Base-by-base conservation (phyloP, 2,329 filamentous ascomycete genomes). In the Diplodia intermedia region DNA sequence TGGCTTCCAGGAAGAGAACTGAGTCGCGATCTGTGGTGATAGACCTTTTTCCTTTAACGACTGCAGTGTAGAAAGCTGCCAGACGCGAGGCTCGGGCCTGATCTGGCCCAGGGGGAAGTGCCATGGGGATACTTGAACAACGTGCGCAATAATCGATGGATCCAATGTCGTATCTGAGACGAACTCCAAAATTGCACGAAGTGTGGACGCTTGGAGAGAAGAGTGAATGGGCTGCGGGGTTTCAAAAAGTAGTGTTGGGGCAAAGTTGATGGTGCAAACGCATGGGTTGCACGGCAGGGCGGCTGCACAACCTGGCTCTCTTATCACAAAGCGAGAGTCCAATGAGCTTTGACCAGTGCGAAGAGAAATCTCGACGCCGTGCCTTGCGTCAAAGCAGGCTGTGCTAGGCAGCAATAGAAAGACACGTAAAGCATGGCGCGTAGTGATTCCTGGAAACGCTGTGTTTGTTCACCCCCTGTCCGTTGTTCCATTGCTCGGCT, bases 1-100 rank as follows among this genome's bases (percentile, higher is more conserved):
- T 70, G 0, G 84, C 81, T 71, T 87, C 84, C 3, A 87, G 50
- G 62, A 86, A 85, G 6, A 80, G 77, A 40, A 79, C 81, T 6
- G 76, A 79, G 70, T 85, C 79, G 11, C 74, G 73, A 20, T 76
- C 47, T 5, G 72, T 81, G 18, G 76, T 76, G 8, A 85, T 63
- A 1, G 73, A 68, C 31, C 80, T 77, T 69, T 79, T 74, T 6
- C 80, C 82, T 38, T 77, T 63, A 12, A 84, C 69, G 31, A 83
- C 73, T 11, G 72, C 69, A 50, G 77, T 73, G 72, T 84, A 83
- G 60, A 80, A 76, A 66, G 78, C 80, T 3, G 73, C 72, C 36
- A 83, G 71, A 63, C 75, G 76, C 4, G 62, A 72, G 20, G 71
- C 72, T 23, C 77, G 74, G 40, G 72, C 75, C 1, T 36, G 20